Evolutionary conservation across 805 yeast species (phyloP).

Genomic region (Torulaspora quercuum): DNA sequence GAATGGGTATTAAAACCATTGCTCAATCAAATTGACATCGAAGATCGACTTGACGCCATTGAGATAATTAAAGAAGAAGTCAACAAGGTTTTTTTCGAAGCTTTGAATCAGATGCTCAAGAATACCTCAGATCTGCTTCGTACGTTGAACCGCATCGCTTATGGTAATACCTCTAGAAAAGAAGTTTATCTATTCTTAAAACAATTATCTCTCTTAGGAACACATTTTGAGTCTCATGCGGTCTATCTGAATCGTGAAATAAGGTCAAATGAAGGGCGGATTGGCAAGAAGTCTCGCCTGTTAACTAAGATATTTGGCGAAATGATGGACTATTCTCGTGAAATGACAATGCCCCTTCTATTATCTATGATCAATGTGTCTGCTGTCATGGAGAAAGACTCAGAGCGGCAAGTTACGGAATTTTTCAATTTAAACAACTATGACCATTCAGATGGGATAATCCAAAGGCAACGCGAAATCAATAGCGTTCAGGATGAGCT

Average conservation of each 20-base stretch:
- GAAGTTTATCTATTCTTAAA: conserved; percentile 57
- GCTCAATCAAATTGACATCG: conserved; percentile 49
- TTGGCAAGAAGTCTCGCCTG: conserved; percentile 30
- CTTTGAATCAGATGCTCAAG: conserved; percentile 35
- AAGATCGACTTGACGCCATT: conserved; percentile 61
- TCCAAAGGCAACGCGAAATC: conserved; percentile 39
- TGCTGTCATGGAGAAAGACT: conserved; percentile 51
- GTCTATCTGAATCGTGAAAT: conserved; percentile 32
- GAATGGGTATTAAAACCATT: conserved; percentile 79
- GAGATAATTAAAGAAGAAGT: conserved; percentile 42
- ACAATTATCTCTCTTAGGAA: conserved; percentile 40
- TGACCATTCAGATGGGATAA: conserved; percentile 42
- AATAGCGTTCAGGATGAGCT: conserved; percentile 46
- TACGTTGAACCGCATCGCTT: conserved; percentile 55
- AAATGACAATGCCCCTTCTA: conserved; percentile 36
- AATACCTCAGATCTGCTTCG: conserved; percentile 56
- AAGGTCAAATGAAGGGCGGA: conserved; percentile 16
- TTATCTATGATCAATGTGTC: conserved; percentile 49
- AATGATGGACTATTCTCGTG: conserved; percentile 37
- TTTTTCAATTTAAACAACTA: conserved; percentile 42
- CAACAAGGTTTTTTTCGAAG: conserved; percentile 41
- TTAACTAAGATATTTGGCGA: conserved; percentile 40
- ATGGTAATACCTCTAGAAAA: conserved; percentile 53
- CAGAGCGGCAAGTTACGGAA: conserved; percentile 43
- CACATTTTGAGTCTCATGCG: conserved; percentile 32